Percentiles rank a stretch among this genome's conserved stretches.
phyloP scores from a whole-genome alignment of 192 early-diverging fungal species.

The Coemansia sp. region DNA sequence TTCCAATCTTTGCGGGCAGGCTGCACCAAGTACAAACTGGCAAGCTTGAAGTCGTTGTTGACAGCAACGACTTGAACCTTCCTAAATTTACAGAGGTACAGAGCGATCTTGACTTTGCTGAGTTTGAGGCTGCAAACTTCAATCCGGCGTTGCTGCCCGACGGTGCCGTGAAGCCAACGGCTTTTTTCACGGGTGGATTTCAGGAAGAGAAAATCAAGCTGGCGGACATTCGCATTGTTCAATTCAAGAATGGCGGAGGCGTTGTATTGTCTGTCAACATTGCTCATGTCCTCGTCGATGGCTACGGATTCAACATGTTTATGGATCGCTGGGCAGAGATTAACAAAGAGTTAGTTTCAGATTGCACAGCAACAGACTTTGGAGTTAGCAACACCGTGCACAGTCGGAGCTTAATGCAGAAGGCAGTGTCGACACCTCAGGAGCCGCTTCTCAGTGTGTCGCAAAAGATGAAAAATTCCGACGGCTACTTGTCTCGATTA shows the following conservation, averaged over 20 bases:
- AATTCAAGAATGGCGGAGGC: conserved; percentile 16
- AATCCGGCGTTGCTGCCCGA: not conserved
- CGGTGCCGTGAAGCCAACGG: not conserved
- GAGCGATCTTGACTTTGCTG: not conserved
- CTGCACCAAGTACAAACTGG: not conserved
- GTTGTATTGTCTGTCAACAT: conserved; percentile 11
- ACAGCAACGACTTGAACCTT: conserved; percentile 3
- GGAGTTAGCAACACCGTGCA: not conserved
- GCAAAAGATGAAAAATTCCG: not conserved
- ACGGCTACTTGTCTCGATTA: not conserved
- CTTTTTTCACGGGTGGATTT: not conserved
- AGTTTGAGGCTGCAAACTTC: not conserved
- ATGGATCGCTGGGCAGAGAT: conserved; percentile 18
- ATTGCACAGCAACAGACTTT: too few species aligned
- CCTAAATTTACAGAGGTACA: conserved; percentile 5
- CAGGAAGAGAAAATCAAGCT: not conserved
- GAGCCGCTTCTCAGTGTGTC: not conserved
- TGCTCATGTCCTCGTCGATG: conserved; percentile 10
- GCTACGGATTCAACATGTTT: not conserved
- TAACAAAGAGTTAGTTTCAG: not conserved
- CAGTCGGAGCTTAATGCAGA: not conserved
- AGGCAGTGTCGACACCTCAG: not conserved
- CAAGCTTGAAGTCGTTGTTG: not conserved
- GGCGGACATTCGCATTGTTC: conserved; percentile 1
- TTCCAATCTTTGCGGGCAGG: conserved; percentile 12